A percentile compares a stretch with the other conserved stretches of the same genome.
These are phyloP conservation scores for Epichloe hybrida DNA, from an alignment of 2,329 filamentous ascomycete species.

Conservation along the genomic window DNA sequence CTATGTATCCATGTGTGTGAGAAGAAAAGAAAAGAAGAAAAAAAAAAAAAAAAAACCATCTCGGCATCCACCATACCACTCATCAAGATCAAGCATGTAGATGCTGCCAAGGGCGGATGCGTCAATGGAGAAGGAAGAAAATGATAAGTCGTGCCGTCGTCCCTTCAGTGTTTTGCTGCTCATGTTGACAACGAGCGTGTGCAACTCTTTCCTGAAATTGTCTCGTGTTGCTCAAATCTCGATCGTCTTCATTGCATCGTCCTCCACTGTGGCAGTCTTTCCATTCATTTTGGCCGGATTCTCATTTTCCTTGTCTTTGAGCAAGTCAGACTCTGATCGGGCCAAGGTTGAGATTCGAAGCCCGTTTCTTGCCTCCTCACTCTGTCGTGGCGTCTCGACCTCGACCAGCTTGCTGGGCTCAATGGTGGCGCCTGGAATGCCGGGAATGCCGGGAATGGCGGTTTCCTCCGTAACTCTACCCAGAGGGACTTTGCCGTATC, in stretches of 20 bases:
- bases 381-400: constrained; percentile 38
- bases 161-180: not conserved
- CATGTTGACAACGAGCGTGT: not conserved
- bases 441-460: constrained; percentile 18
- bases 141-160: constrained; percentile 12
- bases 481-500: constrained; percentile 57
- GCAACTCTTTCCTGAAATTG: not conserved
- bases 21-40: no score
- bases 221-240: constrained; percentile 31
- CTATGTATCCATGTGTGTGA: not conserved
- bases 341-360: constrained; percentile 18
- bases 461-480: constrained; percentile 62
- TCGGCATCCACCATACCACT: not conserved
- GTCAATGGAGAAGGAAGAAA: not conserved
- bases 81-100: not conserved
- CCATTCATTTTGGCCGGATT: constrained; percentile 26
- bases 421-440: constrained; percentile 23
- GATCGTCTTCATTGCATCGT: constrained; percentile 47
- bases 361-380: constrained; percentile 24
- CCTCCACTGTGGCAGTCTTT: constrained; percentile 29
- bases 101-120: not conserved
- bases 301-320: constrained; percentile 27
- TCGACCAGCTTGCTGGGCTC: constrained; percentile 40
- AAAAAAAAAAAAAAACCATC: not conserved
- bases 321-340: constrained; percentile 20